phyloP scores from a whole-genome alignment of 257 asterid genomes.

The Forsythia viridissima region DNA sequence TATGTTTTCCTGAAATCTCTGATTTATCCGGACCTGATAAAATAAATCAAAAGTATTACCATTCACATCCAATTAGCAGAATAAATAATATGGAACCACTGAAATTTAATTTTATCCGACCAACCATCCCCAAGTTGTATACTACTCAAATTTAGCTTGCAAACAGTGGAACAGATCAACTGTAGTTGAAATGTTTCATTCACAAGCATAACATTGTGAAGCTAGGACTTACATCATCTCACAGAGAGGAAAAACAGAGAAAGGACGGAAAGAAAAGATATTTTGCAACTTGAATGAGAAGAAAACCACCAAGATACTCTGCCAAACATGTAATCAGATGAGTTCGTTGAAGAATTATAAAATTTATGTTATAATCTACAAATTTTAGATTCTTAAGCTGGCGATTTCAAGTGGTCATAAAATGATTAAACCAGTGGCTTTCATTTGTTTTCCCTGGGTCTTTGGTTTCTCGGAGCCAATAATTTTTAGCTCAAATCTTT shows the following conservation, averaged over 20 bases:
- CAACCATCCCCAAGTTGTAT: slow-evolving; percentile 1
- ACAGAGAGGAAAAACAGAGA: not conserved
- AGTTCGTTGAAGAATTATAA: not conserved
- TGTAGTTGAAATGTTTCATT: slow-evolving; percentile 1
- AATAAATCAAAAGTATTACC: slow-evolving; percentile 18
- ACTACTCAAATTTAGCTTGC: slow-evolving; percentile 13
- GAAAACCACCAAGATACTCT: slow-evolving; percentile 3
- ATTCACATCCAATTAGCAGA: slow-evolving; percentile 12
- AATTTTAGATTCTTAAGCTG: not conserved
- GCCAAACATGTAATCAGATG: slow-evolving; percentile 22
- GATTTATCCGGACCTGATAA: slow-evolving; percentile 86
- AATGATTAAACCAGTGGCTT: slow-evolving; percentile 11
- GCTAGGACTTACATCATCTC: slow-evolving; percentile 11
- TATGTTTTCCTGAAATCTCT: slow-evolving; percentile 80
- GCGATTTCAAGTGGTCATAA: slow-evolving; percentile 1
- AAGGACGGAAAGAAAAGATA: not conserved
- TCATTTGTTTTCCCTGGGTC: not conserved
- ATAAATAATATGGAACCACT: slow-evolving; percentile 15
- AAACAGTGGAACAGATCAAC: not conserved
- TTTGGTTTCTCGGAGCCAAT: slow-evolving; percentile 8
- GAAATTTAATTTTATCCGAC: not conserved
- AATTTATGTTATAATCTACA: slow-evolving; percentile 1
- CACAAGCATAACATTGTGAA: slow-evolving; percentile 4
- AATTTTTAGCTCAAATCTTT: slow-evolving; percentile 19
- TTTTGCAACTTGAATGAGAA: not conserved